Base-by-base conservation (phyloP, 2,329 filamentous ascomycete species). In the Geosmithia putterillii region DNA sequence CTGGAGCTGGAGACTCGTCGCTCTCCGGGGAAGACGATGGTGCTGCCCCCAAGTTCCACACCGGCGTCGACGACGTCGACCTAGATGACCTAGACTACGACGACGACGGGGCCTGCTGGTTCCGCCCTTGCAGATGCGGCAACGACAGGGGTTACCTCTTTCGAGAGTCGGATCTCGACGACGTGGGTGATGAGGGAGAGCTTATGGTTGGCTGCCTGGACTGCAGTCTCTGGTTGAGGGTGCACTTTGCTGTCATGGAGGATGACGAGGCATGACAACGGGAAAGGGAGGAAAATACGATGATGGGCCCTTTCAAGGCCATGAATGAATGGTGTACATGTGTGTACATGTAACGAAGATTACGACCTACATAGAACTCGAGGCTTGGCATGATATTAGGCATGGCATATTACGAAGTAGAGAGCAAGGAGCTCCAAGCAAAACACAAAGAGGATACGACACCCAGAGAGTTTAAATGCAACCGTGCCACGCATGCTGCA, bases 151-250 rank as follows among this genome's bases (percentile, higher is more conserved):
- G 79, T 1, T 83, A 76, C 54, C 57, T 70, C 22, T 71, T 83
- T 48, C 61, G 58, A 15, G 79, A 83, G 58, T 59, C 57, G 8
- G 76, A 83, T 54, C 61, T 83, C 41, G 73, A 78, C 49, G 74
- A 73, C 53, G 73, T 69, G 35, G 69, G 66, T 39, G 72, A 75
- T 42, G 65, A 73, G 48, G 73, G 78, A 8, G 75, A 79, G 54
- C 57, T 83, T 40, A 66, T 81, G 56, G 77, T 83, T 36, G 79
- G 75, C 10, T 83, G 79, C 52, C 65, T 67, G 44, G 79, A 81
- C 51, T 83, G 79, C 50, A 83, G 79, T 54, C 62, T 83, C 39
- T 83, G 77, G 77, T 57, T 83, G 42, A 70, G 71, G 44, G 76
- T 83, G 34, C 68, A 78, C 42, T 83, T 82, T 63, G 75, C 73